A percentile compares a stretch with the other conserved stretches of the same genome.
Conservation (phyloP, 306 rosid genomes). For the Hippophae tibetana region DNA sequence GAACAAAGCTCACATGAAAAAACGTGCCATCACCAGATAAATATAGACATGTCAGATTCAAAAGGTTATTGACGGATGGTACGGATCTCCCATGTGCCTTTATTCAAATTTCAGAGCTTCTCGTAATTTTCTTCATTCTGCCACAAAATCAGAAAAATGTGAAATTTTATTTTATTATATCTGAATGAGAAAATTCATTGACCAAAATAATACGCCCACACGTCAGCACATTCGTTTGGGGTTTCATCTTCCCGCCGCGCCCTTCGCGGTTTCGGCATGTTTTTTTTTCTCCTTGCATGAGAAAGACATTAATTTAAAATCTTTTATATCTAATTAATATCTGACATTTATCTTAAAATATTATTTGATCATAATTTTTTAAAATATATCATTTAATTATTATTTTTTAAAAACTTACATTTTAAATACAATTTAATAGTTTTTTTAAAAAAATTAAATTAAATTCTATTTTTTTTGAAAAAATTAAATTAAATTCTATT, state of each 20-base stretch:
- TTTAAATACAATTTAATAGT: too few relatives aligned
- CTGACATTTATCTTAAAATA: too few relatives aligned
- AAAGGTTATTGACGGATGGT: conserved; percentile 26
- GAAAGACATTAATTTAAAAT: too few relatives aligned
- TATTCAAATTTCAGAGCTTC: conserved; percentile 1
- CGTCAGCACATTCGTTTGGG: conserved; percentile 12
- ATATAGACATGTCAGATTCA: conserved; percentile 29
- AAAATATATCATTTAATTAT: too few relatives aligned
- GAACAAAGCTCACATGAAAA: conserved; percentile 57
- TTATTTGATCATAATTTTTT: too few relatives aligned
- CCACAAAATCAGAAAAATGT: background rate
- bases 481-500: too few relatives aligned
- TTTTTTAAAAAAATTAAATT: too few relatives aligned
- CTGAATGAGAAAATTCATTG: background rate
- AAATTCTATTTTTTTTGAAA: too few relatives aligned
- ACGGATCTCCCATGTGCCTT: conserved; percentile 59
- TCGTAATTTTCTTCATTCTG: background rate
- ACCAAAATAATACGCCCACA: conserved; percentile 20
- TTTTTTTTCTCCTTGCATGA: background rate
- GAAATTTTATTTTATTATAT: background rate
- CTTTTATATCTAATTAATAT: too few relatives aligned
- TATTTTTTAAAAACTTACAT: too few relatives aligned
- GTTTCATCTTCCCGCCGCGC: background rate
- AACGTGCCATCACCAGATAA: conserved; percentile 31
- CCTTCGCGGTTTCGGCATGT: background rate